Evolutionary conservation across 805 yeast species (phyloP).

Genomic region (Saccharomycopsis sp.): DNA sequence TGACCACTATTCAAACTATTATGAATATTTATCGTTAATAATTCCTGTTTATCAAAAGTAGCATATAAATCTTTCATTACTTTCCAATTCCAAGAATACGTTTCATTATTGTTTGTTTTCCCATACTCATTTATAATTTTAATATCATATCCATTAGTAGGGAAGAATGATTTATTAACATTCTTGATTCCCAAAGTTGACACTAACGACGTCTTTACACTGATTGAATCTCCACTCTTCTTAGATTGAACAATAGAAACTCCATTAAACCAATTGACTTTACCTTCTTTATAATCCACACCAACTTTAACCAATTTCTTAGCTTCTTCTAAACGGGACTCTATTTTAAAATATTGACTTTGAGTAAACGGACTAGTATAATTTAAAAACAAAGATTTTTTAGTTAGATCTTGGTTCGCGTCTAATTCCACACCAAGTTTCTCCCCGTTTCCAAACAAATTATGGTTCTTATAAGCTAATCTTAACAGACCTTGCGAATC

Average conservation of each 20-base stretch:
- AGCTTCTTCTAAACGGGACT: neutral
- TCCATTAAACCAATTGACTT: slow-evolving; percentile 4
- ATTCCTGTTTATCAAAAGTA: slow-evolving; percentile 2
- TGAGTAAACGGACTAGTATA: slow-evolving; percentile 4
- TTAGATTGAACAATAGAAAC: slow-evolving; percentile 11
- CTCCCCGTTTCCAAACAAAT: slow-evolving; percentile 18
- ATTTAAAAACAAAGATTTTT: slow-evolving; percentile 1
- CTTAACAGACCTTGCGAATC: slow-evolving; percentile 6
- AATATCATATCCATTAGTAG: slow-evolving; percentile 3
- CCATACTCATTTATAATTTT: slow-evolving; percentile 6
- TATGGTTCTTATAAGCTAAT: slow-evolving; percentile 6
- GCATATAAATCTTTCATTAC: slow-evolving; percentile 4
- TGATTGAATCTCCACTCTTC: neutral
- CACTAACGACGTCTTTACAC: slow-evolving; percentile 7
- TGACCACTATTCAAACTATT: slow-evolving; percentile 1
- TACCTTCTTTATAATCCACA: neutral
- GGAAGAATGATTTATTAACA: neutral
- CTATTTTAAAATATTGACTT: neutral
- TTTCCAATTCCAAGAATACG: slow-evolving; percentile 9
- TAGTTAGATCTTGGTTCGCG: neutral
- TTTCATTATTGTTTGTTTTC: neutral
- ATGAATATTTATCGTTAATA: slow-evolving; percentile 5
- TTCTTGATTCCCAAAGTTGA: neutral
- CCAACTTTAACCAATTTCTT: neutral
- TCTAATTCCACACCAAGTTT: neutral